Conservation (phyloP, 2,329 filamentous ascomycete genomes). For the Alternaria ventricosa region DNA sequence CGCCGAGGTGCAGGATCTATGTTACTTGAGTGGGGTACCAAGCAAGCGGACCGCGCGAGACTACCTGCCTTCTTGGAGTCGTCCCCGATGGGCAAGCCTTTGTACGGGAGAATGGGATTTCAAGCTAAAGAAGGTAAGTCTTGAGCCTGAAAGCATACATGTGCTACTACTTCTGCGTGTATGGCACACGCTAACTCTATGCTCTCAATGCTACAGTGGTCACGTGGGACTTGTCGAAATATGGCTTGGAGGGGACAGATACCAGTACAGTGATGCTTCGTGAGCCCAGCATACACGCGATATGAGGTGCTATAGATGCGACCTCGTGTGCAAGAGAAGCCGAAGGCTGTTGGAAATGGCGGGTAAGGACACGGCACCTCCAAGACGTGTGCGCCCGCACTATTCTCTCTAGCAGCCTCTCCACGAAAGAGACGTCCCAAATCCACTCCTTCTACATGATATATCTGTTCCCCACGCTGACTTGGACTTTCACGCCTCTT, state of each 20-base stretch:
- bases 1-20: constrained; percentile 51
- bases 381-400: background rate
- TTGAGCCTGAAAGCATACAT: background rate
- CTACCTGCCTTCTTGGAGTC: constrained; percentile 54
- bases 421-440: background rate
- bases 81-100: constrained; percentile 46
- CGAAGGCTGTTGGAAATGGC: background rate
- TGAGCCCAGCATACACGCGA: constrained; percentile 10
- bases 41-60: constrained; percentile 49
- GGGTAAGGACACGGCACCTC: background rate
- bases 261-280: constrained; percentile 41
- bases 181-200: background rate
- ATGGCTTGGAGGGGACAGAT: constrained; percentile 37
- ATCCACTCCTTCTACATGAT: background rate
- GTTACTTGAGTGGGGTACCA: constrained; percentile 50
- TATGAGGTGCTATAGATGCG: background rate
- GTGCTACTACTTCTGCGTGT: background rate
- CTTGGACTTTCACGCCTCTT: background rate
- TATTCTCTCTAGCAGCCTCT: background rate
- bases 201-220: constrained; percentile 7
- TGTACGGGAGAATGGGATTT: constrained; percentile 49
- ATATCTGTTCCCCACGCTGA: background rate
- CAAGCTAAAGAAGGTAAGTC: constrained; percentile 2
- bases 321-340: background rate
- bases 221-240: constrained; percentile 36